A percentile compares a stretch with the other conserved stretches of the same genome.
phyloP scores from a whole-genome alignment of 2,329 filamentous ascomycete genomes.

The Clonostachys sp. region DNA sequence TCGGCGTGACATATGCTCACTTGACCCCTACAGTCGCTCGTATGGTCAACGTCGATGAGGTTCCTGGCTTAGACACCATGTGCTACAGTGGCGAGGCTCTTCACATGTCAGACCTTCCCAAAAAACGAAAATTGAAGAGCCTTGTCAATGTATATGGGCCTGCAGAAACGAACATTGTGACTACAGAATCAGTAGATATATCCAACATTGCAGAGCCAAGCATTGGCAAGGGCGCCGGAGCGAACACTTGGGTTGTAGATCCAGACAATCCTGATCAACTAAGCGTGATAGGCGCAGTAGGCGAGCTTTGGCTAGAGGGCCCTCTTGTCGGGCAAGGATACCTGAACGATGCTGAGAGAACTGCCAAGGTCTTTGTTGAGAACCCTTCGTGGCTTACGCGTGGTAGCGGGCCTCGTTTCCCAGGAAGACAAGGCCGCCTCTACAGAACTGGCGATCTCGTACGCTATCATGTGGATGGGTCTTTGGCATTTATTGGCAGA shows the following conservation, averaged over 20 bases:
- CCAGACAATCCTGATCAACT: constrained; percentile 14
- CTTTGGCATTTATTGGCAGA: constrained; percentile 28
- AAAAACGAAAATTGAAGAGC: constrained; percentile 14
- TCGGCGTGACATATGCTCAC: constrained; percentile 5
- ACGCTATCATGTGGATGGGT: constrained; percentile 25
- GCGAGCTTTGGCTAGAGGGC: constrained; percentile 32
- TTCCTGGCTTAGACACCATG: constrained; percentile 7
- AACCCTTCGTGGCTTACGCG: constrained; percentile 4
- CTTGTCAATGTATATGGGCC: constrained; percentile 27
- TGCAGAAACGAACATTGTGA: background rate
- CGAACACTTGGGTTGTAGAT: constrained; percentile 17
- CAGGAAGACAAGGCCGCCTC: constrained; percentile 6
- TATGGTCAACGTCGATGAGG: background rate
- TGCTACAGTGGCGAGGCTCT: constrained; percentile 16
- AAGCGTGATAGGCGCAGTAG: constrained; percentile 18
- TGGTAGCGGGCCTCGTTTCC: constrained; percentile 12
- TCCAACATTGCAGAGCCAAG: background rate
- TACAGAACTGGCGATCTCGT: constrained; percentile 44
- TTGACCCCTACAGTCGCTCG: constrained; percentile 4
- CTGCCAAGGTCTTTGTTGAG: constrained; percentile 41
- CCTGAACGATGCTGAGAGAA: constrained; percentile 44
- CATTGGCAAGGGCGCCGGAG: constrained; percentile 1
- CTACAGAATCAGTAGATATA: background rate
- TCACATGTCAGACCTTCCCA: constrained; percentile 17
- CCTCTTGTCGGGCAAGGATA: constrained; percentile 30